Base-by-base conservation (phyloP, 805 yeast species). In the Kregervanrija pseudodelftensis region DNA sequence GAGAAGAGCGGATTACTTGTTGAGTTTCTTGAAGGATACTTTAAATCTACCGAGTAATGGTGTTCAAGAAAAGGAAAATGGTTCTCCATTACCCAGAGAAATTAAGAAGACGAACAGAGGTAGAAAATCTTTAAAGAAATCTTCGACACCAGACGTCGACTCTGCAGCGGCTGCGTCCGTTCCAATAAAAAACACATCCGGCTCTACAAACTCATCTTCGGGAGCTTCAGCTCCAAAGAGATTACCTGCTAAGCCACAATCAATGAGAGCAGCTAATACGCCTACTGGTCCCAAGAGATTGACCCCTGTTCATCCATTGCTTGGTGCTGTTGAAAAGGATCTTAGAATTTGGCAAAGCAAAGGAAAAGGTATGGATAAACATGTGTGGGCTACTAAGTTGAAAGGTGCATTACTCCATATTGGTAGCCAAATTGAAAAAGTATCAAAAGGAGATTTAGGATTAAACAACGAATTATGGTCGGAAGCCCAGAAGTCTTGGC, bases 1-100 rank as follows among this genome's bases (percentile, higher is more conserved):
- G 10, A 79, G 99, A 64, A 79, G 99, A 60, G 81, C 87, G 1
- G 99, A 95, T 60, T 91, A 90, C 56, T 70, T 93, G 56, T 74
- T 91, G 28, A 65, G 77, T 2, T 80, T 87, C 10, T 65, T 91
- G 53, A 73, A 74, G 49, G 95, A 81, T 50, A 42, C 48, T 15
- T 44, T 45, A 33, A 37, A 36, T 11, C 11, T 40, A 11, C n/a
- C 33, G 8, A 37, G 38, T 15, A 14, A 30, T 10, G 35, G 39
- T 16, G 32, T 37, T 15, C 39, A 31, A 13, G 44, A 41, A 11
- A 41, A 42, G 9, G 41, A 36, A 10, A 46, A 42, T 17, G 39
- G 41, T 5, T 42, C 50, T 4, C 43, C 44, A 12, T 45, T 39
- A 11, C 47, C 46, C 39, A 47, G 41, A 16, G 54, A 52, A 32